phyloP scores from a whole-genome alignment of 805 yeast species.

The Metschnikowia gruessii region DNA sequence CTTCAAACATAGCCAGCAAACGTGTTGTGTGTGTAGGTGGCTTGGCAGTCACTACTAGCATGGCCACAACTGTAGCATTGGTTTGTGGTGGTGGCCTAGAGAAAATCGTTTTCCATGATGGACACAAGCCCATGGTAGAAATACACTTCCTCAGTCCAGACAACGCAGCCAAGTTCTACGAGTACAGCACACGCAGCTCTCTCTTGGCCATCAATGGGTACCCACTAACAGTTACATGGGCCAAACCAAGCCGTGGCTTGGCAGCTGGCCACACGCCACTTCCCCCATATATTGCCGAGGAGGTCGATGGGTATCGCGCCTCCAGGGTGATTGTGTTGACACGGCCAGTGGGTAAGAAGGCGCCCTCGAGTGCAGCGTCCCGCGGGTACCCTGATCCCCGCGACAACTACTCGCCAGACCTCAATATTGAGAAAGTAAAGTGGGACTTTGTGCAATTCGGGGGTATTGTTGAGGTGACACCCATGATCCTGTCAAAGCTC shows the following conservation, averaged over 20 bases:
- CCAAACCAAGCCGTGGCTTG: constrained; percentile 11
- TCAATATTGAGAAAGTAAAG: constrained; percentile 44
- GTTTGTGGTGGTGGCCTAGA: constrained; percentile 72
- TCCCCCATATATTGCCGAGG: constrained; percentile 25
- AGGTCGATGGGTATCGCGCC: constrained; percentile 44
- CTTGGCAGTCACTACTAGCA: constrained; percentile 43
- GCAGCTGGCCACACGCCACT: constrained; percentile 22
- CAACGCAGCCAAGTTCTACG: constrained; percentile 54
- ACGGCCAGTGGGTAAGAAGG: constrained; percentile 15
- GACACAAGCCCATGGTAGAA: constrained; percentile 31
- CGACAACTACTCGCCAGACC: constrained; percentile 38
- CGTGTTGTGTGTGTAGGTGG: constrained; percentile 35
- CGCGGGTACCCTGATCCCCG: constrained; percentile 43
- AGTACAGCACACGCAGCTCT: constrained; percentile 47
- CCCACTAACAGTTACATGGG: constrained; percentile 50
- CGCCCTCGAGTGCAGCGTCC: neutral
- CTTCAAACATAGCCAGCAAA: neutral
- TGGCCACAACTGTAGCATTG: constrained; percentile 50
- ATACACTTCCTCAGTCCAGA: constrained; percentile 51
- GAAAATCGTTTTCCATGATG: constrained; percentile 34
- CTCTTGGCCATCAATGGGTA: constrained; percentile 59
- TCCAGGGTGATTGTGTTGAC: constrained; percentile 52
- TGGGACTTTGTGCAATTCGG: constrained; percentile 59
- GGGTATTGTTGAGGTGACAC: constrained; percentile 55
- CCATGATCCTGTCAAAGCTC: constrained; percentile 64